A percentile compares a stretch with the other conserved stretches of the same genome.
These are phyloP conservation scores for Beauveria bassiana DNA, from an alignment of 2,329 filamentous ascomycete species.

Conservation along the genomic window DNA sequence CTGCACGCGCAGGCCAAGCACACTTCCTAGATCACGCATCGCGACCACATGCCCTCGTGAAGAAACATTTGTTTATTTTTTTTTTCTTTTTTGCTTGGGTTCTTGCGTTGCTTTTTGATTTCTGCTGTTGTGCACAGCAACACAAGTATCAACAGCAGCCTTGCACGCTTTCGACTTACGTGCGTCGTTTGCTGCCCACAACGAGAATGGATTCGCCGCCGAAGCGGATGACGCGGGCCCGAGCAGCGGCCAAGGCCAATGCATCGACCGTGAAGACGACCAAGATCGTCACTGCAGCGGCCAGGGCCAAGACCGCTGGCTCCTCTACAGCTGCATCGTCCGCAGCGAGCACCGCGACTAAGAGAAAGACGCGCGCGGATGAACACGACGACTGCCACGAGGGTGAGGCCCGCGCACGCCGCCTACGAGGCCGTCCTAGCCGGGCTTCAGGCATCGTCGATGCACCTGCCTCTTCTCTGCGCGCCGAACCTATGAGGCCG, in stretches of 20 bases:
- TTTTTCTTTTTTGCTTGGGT: constrained; percentile 18
- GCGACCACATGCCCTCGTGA: constrained; percentile 12
- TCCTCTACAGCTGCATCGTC: constrained; percentile 21
- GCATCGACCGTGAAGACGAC: constrained; percentile 32
- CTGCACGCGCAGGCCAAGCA: neutral
- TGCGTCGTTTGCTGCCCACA: constrained; percentile 10
- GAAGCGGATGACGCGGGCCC: constrained; percentile 49
- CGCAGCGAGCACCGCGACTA: constrained; percentile 28
- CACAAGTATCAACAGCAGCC: neutral
- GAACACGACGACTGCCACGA: constrained; percentile 41
- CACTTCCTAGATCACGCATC: constrained; percentile 2
- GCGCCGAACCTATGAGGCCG: constrained; percentile 18
- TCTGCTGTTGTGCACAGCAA: constrained; percentile 14
- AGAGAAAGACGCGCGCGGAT: constrained; percentile 47
- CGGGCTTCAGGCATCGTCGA: constrained; percentile 29
- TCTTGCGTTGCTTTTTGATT: constrained; percentile 15
- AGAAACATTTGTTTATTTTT: constrained; percentile 5
- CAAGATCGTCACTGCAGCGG: constrained; percentile 40
- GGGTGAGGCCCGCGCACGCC: constrained; percentile 19
- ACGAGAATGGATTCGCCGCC: constrained; percentile 49
- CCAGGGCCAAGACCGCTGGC: constrained; percentile 36
- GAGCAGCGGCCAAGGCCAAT: constrained; percentile 35
- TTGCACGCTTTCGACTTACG: constrained; percentile 13
- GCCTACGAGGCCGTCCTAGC: constrained; percentile 30
- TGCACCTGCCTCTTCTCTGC: constrained; percentile 7